Evolutionary conservation across 176 grass and related monocot species (phyloP).

Genomic region (Alloteropsis semialata): DNA sequence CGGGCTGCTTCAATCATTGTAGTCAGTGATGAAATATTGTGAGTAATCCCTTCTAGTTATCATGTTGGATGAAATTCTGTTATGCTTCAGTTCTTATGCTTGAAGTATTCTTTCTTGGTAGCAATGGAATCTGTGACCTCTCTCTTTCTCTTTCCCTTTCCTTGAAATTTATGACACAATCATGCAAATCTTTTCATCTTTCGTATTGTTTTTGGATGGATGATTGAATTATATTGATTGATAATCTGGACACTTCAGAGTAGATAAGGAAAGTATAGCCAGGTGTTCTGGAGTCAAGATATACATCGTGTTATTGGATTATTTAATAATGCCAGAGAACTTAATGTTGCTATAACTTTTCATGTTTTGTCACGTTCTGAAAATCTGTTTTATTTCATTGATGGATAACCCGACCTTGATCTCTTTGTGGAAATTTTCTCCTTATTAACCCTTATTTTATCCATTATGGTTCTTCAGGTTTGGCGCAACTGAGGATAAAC

Average conservation of each 20-base stretch:
- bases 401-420: not conserved
- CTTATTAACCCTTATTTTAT: slow-evolving; percentile 6
- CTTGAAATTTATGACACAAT: not conserved
- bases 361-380: not conserved
- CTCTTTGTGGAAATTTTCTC: not conserved
- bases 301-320: not conserved
- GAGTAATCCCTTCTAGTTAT: slow-evolving; percentile 50
- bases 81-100: slow-evolving; percentile 18
- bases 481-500: slow-evolving; percentile 70
- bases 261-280: slow-evolving; percentile 15
- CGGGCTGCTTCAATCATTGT: slow-evolving; percentile 71
- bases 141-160: not conserved
- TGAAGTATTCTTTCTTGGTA: slow-evolving; percentile 9
- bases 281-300: not conserved
- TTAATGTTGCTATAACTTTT: not conserved
- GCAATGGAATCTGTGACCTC: not conserved
- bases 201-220: slow-evolving; percentile 16
- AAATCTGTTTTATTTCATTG: not conserved
- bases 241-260: not conserved
- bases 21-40: slow-evolving; percentile 93
- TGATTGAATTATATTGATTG: slow-evolving; percentile 11
- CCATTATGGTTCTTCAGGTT: slow-evolving; percentile 62
- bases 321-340: not conserved
- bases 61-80: not conserved
- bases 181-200: not conserved